A percentile compares a stretch with the other conserved stretches of the same genome.
These are phyloP conservation scores for Alternaria burnsii DNA, from an alignment of 2,329 filamentous ascomycete species.

Conservation along the genomic window DNA sequence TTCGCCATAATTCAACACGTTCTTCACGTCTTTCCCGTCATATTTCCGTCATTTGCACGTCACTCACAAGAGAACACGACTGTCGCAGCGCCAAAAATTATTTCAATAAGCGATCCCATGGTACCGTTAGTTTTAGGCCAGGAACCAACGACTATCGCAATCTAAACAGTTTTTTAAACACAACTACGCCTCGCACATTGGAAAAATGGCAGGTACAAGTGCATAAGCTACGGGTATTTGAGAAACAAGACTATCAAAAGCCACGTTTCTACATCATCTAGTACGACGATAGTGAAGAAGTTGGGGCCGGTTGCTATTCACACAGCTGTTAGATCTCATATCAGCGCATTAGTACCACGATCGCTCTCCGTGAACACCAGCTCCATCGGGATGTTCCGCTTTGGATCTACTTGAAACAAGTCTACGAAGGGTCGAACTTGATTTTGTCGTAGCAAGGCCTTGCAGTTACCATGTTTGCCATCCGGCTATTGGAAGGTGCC, in stretches of 20 bases:
- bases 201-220: neutral
- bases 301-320: neutral
- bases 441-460: neutral
- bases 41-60: neutral
- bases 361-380: neutral
- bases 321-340: neutral
- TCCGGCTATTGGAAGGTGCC: neutral
- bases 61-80: neutral
- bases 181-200: neutral
- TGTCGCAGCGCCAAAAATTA: neutral
- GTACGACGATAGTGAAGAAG: neutral
- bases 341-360: neutral
- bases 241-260: neutral
- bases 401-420: neutral
- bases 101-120: neutral
- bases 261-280: neutral
- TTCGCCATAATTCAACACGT: neutral
- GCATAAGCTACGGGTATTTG: neutral
- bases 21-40: neutral
- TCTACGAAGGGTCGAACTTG: neutral
- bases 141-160: neutral
- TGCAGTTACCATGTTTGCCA: neutral
- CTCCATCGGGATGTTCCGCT: neutral
- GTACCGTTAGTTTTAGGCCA: neutral
- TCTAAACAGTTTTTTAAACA: neutral